phyloP scores from a whole-genome alignment of 208 protist species.

The Leishmania guyanensis region DNA sequence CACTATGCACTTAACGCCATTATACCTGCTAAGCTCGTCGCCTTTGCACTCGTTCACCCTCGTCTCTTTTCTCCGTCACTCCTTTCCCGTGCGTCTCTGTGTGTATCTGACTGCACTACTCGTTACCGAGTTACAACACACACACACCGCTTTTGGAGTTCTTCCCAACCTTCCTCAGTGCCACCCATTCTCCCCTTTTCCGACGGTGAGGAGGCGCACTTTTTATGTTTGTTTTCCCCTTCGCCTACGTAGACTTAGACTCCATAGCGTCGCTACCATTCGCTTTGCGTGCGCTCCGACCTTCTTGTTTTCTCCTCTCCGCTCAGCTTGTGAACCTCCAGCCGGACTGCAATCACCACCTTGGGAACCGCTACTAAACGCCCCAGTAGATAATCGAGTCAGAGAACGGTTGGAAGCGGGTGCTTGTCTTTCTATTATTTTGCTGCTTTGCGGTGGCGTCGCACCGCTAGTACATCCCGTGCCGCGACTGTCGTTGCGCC shows the following conservation, averaged over 20 bases:
- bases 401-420: no score
- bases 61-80: no score
- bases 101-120: background rate
- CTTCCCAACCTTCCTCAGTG: background rate
- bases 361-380: background rate
- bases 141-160: background rate
- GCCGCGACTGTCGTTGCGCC: background rate
- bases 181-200: background rate
- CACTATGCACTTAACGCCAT: background rate
- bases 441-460: background rate
- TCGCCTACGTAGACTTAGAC: conserved; percentile 4
- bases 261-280: background rate
- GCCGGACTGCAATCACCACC: background rate
- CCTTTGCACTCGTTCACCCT: background rate
- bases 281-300: background rate
- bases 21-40: background rate
- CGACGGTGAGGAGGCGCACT: background rate
- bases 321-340: background rate
- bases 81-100: background rate
- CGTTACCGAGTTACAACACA: background rate
- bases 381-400: no score
- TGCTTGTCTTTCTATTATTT: background rate
- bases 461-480: background rate
- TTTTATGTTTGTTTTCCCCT: background rate
- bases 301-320: no score